Percentiles rank a stretch among this genome's conserved stretches.
Evolutionary conservation across 2,329 filamentous ascomycete species (phyloP).

Genomic region (Graphiopsis chlorocephala): DNA sequence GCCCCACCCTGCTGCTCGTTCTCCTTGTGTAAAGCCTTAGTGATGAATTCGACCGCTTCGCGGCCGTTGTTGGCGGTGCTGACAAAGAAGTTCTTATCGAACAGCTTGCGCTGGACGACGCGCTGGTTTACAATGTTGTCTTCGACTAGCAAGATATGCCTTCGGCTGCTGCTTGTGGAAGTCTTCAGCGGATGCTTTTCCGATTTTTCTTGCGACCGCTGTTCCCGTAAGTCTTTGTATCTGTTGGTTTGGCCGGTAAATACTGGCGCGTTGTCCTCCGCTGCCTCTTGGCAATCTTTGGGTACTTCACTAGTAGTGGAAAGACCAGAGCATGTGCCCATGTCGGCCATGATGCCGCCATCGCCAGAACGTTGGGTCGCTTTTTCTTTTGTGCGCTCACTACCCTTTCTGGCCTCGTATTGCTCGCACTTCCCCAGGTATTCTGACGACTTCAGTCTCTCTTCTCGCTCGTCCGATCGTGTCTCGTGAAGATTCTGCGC

Average conservation of each 20-base stretch:
- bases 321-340: slow-evolving; percentile 25
- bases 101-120: slow-evolving; percentile 30
- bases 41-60: slow-evolving; percentile 30
- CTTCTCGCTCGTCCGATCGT: slow-evolving; percentile 16
- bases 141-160: slow-evolving; percentile 31
- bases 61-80: slow-evolving; percentile 34
- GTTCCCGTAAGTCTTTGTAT: too few species aligned
- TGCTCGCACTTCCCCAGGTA: slow-evolving; percentile 37
- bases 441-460: slow-evolving; percentile 27
- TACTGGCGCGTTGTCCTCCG: neutral
- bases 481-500: neutral
- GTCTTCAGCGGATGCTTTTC: neutral
- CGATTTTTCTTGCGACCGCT: neutral
- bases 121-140: slow-evolving; percentile 37
- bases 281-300: neutral
- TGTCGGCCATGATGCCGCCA: too few species aligned
- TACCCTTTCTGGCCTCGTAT: too few species aligned
- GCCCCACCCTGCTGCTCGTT: slow-evolving; percentile 10
- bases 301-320: neutral
- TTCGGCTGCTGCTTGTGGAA: neutral
- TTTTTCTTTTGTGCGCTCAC: too few species aligned
- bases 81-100: slow-evolving; percentile 29
- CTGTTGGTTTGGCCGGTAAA: too few species aligned
- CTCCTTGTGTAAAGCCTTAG: slow-evolving; percentile 17
- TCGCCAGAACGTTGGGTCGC: too few species aligned